Evolutionary conservation across 2,329 filamentous ascomycete species (phyloP).

Genomic region (Arthroderma uncinatum): DNA sequence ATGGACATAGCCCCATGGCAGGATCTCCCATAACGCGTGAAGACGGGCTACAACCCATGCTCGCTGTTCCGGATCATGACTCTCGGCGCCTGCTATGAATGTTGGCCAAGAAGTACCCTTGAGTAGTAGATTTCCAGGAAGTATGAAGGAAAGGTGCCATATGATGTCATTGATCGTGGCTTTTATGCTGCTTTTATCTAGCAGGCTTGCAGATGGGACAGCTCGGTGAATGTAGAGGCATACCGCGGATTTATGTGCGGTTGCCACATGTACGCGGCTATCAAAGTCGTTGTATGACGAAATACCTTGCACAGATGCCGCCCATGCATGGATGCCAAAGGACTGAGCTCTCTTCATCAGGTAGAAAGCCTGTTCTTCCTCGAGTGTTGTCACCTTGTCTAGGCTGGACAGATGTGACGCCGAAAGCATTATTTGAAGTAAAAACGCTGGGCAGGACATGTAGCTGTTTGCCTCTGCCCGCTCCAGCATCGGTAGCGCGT

Average conservation of each 20-base stretch:
- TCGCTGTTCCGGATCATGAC: slow-evolving; percentile 24
- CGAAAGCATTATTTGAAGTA: slow-evolving; percentile 7
- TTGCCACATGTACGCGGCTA: slow-evolving; percentile 25
- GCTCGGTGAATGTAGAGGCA: slow-evolving; percentile 7
- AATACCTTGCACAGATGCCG: slow-evolving; percentile 1
- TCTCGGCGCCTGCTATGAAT: slow-evolving; percentile 36
- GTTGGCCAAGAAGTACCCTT: slow-evolving; percentile 37
- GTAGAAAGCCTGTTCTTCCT: slow-evolving; percentile 4
- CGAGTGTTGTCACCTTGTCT: background rate
- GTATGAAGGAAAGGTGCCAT: slow-evolving; percentile 28
- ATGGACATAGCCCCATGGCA: slow-evolving; percentile 4
- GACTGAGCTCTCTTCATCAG: slow-evolving; percentile 1
- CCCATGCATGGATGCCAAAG: slow-evolving; percentile 3
- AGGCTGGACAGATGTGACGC: slow-evolving; percentile 5
- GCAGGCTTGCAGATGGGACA: background rate
- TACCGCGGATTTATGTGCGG: slow-evolving; percentile 7
- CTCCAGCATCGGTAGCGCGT: slow-evolving; percentile 6
- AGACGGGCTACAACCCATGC: slow-evolving; percentile 26
- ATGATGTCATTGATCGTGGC: slow-evolving; percentile 23
- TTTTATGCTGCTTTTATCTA: slow-evolving; percentile 2
- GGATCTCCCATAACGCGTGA: slow-evolving; percentile 24
- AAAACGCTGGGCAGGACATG: slow-evolving; percentile 8
- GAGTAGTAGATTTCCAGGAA: slow-evolving; percentile 28
- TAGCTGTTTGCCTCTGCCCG: slow-evolving; percentile 10
- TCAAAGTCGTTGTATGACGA: background rate